Percentiles rank a stretch among this genome's conserved stretches.
Evolutionary conservation across 2,329 filamentous ascomycete genomes (phyloP).

Genomic region (Monascus ruber): DNA sequence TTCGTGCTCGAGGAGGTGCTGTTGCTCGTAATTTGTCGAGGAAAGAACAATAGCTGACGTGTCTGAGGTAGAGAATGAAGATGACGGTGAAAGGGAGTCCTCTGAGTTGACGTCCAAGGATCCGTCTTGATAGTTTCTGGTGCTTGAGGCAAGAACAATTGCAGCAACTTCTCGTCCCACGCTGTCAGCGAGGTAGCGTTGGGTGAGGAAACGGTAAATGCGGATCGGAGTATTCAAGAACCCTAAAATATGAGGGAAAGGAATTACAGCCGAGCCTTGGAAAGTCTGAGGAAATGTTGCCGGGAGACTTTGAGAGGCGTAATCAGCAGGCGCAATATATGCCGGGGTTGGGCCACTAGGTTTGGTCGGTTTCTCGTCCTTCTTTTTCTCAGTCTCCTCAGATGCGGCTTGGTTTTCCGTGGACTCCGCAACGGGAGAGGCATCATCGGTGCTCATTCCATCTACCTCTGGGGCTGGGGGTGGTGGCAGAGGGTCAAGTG

Average conservation of each 20-base stretch:
- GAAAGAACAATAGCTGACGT: slow-evolving; percentile 32
- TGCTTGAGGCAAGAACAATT: slow-evolving; percentile 53
- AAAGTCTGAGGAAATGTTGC: slow-evolving; percentile 57
- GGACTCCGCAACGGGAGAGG: slow-evolving; percentile 17
- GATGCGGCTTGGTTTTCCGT: slow-evolving; percentile 37
- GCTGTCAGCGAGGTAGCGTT: slow-evolving; percentile 68
- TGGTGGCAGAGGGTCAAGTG: slow-evolving; percentile 44
- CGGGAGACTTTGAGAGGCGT: slow-evolving; percentile 55
- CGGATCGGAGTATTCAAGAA: slow-evolving; percentile 83
- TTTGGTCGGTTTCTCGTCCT: slow-evolving; percentile 37
- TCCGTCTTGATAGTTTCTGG: slow-evolving; percentile 28
- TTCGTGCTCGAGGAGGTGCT: slow-evolving; percentile 55
- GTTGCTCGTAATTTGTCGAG: slow-evolving; percentile 47
- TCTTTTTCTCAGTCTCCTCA: slow-evolving; percentile 32
- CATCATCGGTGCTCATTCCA: slow-evolving; percentile 10
- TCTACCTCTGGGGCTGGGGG: slow-evolving; percentile 10
- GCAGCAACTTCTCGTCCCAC: slow-evolving; percentile 82
- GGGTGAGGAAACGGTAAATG: slow-evolving; percentile 77
- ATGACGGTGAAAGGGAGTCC: slow-evolving; percentile 1
- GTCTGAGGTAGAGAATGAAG: slow-evolving; percentile 10
- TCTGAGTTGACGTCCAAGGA: slow-evolving; percentile 12
- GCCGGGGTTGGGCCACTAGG: slow-evolving; percentile 53
- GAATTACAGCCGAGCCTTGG: slow-evolving; percentile 59
- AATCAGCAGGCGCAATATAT: slow-evolving; percentile 63
- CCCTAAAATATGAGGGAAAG: slow-evolving; percentile 81